Evolutionary conservation across 805 yeast species (phyloP), one percentile per base, ranked within the genome.

Genomic region (Ogataea angusta): DNA sequence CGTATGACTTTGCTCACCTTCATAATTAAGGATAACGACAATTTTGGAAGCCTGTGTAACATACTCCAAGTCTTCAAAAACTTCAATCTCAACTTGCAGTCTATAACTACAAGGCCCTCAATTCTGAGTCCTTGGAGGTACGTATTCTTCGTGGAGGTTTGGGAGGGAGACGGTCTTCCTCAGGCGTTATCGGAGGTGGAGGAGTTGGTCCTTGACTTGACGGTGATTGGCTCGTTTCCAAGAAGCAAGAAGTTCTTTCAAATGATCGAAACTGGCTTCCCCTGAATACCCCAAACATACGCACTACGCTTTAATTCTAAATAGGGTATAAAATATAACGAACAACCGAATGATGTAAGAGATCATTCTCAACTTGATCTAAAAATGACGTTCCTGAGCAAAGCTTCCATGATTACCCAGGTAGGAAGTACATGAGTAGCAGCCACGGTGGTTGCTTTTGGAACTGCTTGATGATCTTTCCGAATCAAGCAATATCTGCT

Each of bases 61-160:
- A 85, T 83, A 0, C 66, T 89, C 31, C 70, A 67, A 33, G 72
- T 73, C 4, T 76, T 88, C 53, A 76, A 76, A 37, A 57, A 65
- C 12, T 66, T 76, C 51, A 66, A 72, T 15, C 64, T 88, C 43
- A 85, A 84, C 54, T 67, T 89, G 66, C 76, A 80, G 5, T 72
- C 85, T 5, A 85, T 89, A 36, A 76, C 79, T 27, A 82, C 95
- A 3, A 70, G 96, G 51, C 96, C 96, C 0, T 77, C 85, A 4
- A 70, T 75, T 9, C 59, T 70, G 23, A 63, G 69, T 36, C 75
- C 78, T 24, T 89, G 96, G 96, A 82, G 82, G 48, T 86, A 88
- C 53, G 79, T 84, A 3, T 89, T 86, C 63, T 88, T 85, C 53
- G 75, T 85, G 9, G 97, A 89, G 55, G 75, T 79, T 23, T 69